Percentiles rank a stretch among this genome's conserved stretches.
phyloP scores from a whole-genome alignment of 345 rosid genomes.

The Garcia nutans region DNA sequence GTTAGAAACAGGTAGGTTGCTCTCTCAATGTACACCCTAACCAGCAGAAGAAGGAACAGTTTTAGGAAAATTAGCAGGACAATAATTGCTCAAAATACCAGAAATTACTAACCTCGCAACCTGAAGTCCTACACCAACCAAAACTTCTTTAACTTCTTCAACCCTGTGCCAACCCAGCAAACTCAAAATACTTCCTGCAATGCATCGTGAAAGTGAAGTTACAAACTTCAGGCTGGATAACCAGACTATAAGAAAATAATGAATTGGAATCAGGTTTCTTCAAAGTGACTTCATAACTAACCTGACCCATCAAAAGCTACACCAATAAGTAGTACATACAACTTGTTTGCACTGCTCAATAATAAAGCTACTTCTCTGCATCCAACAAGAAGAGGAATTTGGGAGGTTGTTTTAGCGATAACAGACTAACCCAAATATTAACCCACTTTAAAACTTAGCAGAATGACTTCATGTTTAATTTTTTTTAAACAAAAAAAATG shows the following conservation, averaged over 20 bases:
- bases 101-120: constrained; percentile 67
- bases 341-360: constrained; percentile 58
- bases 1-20: constrained; percentile 65
- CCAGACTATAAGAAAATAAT: constrained; percentile 14
- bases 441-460: neutral
- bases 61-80: constrained; percentile 23
- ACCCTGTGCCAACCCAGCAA: constrained; percentile 59
- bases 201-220: constrained; percentile 24
- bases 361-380: constrained; percentile 81
- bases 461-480: neutral
- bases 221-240: constrained; percentile 26
- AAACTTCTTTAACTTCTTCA: constrained; percentile 68
- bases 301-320: constrained; percentile 67
- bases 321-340: constrained; percentile 67
- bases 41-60: constrained; percentile 12
- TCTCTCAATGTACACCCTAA: constrained; percentile 54
- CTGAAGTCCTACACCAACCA: constrained; percentile 83
- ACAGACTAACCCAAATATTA: neutral
- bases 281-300: constrained; percentile 38
- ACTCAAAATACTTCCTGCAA: constrained; percentile 63
- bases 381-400: constrained; percentile 22
- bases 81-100: constrained; percentile 16
- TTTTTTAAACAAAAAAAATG: too few relatives aligned
- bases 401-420: neutral
- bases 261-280: constrained; percentile 18